Base-by-base conservation (phyloP, 2,329 filamentous ascomycete species). In the Cytospora leucostoma region DNA sequence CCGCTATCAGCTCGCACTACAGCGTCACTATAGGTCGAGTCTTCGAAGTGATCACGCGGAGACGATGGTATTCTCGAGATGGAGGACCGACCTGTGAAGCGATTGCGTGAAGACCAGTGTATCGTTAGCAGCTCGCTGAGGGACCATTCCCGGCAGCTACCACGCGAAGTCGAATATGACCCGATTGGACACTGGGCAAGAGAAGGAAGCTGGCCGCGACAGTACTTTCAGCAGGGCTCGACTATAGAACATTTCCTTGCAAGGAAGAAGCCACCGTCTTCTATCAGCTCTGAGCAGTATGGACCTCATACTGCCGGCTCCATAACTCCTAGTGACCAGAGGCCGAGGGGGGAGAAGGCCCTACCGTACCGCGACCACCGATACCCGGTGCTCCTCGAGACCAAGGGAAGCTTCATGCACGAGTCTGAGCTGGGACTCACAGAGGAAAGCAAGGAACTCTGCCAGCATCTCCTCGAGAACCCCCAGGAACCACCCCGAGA, bases 321-420 rank as follows among this genome's bases (percentile, higher is more conserved):
- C 32, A 57, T 59, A 57, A 77, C 74, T 32, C 70, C 75, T 13
- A 78, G 74, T 66, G 75, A 78, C 69, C 70, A 77, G 68, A 76
- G 69, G 71, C 72, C 70, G 62, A 72, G 73, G 53, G 75, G 76
- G 60, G 72, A 70, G 68, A 79, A 77, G 70, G 77, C 71, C 67
- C 68, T 73, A 1, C 71, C 65, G n/a, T 79, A 79, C 61, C 54
- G 67, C 65, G 68, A 76, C 67, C 61, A 69, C 54, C 71, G 71
- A 21, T 81, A 80, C 66, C 57, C 68, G 65, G 70, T 61, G 15
- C 53, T 77, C 1, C 78, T 81, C 61, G 68, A 66, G 37, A 75
- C 71, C 19, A 78, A 78, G 62, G 76, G 77, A 34, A 77, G 72
- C 67, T 79, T 74, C 62, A 78, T 82, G 73, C 59, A 55, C 17